Base-by-base conservation (phyloP, 352 stramenopile genomes). In the Globisporangium echinulatum region DNA sequence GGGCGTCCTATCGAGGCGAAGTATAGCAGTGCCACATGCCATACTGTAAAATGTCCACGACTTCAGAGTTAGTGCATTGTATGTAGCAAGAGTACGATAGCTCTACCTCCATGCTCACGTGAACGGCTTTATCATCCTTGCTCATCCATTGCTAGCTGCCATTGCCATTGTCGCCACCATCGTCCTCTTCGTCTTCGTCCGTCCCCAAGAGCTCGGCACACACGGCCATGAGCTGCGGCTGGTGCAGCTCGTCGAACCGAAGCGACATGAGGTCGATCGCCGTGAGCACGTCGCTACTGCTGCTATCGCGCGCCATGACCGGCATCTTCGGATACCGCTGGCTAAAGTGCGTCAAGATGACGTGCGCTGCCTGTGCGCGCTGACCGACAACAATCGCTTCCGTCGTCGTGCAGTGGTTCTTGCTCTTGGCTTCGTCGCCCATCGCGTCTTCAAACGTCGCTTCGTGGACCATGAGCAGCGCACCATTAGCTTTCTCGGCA, bases 291-390 rank as follows among this genome's bases (percentile, higher is more conserved):
- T 82, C 60, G 52, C 72, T 72, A 4, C 61, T 49, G 38, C 68
- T 59, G 15, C 40, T 44, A 1, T 78, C 54, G 7, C 11, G n/a
- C 15, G 49, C 71, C 14, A 86, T 46, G 15, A 75, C 71, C 0
- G 83, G 68, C 75, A 90, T 88, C 63, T 90, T 92, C 5, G 82
- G 82, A 59, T 95, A 92, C 15, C 83, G 70, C 63, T 95, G 83
- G 58, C 83, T 93, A 72, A 99, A 99, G 71, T 99, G 97, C n/a
- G 97, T 99, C 8, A 99, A 75, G 15, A 98, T 71, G 1, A 96
- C 66, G 56, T 89, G 74, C 52, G 96, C 85, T 15, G 91, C 96
- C 75, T 96, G 52, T 49, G 78, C 70, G 52, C 73, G 57, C 14
- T 60, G 68, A 2, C 81, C 96, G 3, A 99, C 82, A 8, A 68